phyloP scores from a whole-genome alignment of 2,329 filamentous ascomycete species.

The Alternaria angustiovoidea region DNA sequence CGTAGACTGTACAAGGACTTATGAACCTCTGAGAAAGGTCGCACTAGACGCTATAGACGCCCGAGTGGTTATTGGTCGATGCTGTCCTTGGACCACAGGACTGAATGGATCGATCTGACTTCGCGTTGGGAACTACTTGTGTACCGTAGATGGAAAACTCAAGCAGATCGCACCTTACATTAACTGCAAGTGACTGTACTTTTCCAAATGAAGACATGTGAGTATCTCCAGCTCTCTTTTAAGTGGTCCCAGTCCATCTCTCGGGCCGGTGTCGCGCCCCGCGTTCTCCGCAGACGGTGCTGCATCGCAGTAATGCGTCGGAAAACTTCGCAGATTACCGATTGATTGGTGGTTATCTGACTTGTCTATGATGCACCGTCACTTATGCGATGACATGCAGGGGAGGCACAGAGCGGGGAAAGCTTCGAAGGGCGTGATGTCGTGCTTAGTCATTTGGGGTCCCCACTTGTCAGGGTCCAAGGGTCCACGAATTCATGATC shows the following conservation, averaged over 20 bases:
- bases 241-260: neutral
- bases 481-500: neutral
- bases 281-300: neutral
- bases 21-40: neutral
- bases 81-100: neutral
- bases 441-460: neutral
- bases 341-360: too few species aligned
- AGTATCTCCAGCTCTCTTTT: neutral
- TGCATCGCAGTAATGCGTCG: neutral
- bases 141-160: neutral
- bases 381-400: neutral
- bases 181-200: neutral
- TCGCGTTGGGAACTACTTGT: neutral
- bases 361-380: too few species aligned
- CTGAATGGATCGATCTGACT: neutral
- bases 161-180: neutral
- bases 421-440: neutral
- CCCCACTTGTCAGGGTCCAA: neutral
- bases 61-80: neutral
- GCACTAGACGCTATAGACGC: neutral
- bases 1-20: neutral
- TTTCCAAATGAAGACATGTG: neutral
- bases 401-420: neutral
- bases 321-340: neutral
- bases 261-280: neutral